phyloP scores from a whole-genome alignment of 108 stramenopile genomes.

The Mediolabrus comicus region DNA sequence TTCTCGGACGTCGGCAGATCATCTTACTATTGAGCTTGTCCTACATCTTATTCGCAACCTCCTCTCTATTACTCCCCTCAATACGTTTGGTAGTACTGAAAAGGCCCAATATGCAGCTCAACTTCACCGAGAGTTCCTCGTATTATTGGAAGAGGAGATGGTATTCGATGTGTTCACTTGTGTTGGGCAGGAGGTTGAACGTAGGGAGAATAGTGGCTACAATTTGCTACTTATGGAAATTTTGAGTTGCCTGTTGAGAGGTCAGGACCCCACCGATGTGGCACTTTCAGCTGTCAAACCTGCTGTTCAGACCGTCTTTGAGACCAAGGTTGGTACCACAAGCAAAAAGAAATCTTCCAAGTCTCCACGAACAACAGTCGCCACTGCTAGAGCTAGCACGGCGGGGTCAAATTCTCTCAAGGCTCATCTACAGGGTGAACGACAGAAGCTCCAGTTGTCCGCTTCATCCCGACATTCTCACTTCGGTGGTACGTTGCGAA shows the following conservation, averaged over 20 bases:
- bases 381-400: conserved; percentile 14
- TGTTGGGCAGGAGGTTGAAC: conserved; percentile 77
- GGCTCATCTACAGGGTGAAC: conserved; percentile 59
- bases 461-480: conserved; percentile 72
- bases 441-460: conserved; percentile 29
- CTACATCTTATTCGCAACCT: conserved; percentile 86
- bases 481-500: conserved; percentile 81
- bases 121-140: conserved; percentile 72
- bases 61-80: conserved; percentile 44
- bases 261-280: conserved; percentile 53
- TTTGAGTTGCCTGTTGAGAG: conserved; percentile 64
- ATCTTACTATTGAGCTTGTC: conserved; percentile 85
- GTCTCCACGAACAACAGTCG: conserved; percentile 7
- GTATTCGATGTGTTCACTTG: conserved; percentile 79
- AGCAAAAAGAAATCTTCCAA: neutral
- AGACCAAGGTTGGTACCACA: conserved; percentile 8
- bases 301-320: conserved; percentile 3
- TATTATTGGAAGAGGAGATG: conserved; percentile 72
- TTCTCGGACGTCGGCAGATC: conserved; percentile 70
- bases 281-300: conserved; percentile 18
- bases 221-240: conserved; percentile 89
- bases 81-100: conserved; percentile 41
- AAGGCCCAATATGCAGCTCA: conserved; percentile 30
- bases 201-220: conserved; percentile 77
- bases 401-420: conserved; percentile 26